A percentile compares a stretch with the other conserved stretches of the same genome.
Conservation (phyloP, 2,329 filamentous ascomycete species). For the Fusarium ramigenum region DNA sequence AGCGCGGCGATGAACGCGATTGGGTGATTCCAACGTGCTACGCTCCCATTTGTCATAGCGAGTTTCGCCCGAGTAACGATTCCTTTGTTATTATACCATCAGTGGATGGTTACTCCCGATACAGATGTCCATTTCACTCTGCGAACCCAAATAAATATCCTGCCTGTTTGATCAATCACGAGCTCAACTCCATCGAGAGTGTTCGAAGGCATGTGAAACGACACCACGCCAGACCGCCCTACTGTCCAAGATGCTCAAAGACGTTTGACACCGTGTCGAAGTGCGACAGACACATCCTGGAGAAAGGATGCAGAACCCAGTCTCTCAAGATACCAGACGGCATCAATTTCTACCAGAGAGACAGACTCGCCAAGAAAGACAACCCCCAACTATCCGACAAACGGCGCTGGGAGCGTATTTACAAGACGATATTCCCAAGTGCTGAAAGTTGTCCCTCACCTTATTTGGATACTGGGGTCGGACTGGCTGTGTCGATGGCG, state of each 20-base stretch:
- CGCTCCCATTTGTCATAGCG: rapidly evolving
- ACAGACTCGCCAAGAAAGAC: not conserved
- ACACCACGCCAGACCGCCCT: rapidly evolving
- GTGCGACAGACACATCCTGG: not conserved
- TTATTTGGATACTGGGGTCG: not conserved
- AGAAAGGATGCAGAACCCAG: not conserved
- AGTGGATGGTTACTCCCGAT: too few species aligned
- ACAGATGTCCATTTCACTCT: too few species aligned
- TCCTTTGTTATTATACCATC: too few species aligned
- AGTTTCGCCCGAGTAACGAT: too few species aligned
- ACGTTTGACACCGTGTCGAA: not conserved
- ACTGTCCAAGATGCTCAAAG: not conserved
- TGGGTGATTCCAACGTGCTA: not conserved
- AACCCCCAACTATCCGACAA: not conserved
- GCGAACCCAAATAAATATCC: not conserved
- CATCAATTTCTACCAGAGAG: not conserved
- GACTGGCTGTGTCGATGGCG: not conserved
- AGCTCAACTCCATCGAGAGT: rapidly evolving
- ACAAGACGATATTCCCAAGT: rapidly evolving
- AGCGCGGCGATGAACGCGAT: too few species aligned
- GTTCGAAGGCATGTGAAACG: rapidly evolving
- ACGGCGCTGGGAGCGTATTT: not conserved
- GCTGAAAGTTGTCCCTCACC: not conserved
- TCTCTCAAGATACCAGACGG: not conserved
- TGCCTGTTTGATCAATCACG: rapidly evolving